These are phyloP conservation scores for Trichophyton benhamiae DNA, from an alignment of 2,329 filamentous ascomycete genomes.

Conservation along the genomic window DNA sequence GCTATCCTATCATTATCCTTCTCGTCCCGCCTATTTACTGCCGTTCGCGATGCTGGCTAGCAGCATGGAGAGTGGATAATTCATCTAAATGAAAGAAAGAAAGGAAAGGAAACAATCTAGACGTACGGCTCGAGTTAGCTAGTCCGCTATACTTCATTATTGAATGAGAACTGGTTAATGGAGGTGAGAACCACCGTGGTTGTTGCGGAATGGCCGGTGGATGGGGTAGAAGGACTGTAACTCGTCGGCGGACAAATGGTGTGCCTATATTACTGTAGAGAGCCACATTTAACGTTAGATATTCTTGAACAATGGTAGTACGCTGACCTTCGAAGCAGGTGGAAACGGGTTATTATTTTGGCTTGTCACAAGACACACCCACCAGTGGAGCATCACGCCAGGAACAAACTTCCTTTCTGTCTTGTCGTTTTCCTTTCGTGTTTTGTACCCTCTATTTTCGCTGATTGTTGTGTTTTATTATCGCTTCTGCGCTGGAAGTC, in stretches of 20 bases:
- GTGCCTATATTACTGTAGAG: too few species aligned
- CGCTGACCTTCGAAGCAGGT: not conserved
- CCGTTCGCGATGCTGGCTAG: not conserved
- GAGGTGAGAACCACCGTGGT: slow-evolving; percentile 1
- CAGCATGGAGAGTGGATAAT: not conserved
- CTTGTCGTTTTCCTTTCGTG: not conserved
- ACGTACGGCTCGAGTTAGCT: not conserved
- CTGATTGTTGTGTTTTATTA: not conserved
- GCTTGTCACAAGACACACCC: not conserved
- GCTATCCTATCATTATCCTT: not conserved
- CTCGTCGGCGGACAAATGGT: not conserved
- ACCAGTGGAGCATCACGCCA: not conserved
- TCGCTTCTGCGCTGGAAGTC: not conserved
- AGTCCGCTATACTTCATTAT: not conserved
- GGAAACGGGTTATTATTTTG: not conserved
- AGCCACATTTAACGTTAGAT: not conserved
- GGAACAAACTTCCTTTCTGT: not conserved
- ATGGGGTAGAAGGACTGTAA: not conserved
- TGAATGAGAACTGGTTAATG: not conserved
- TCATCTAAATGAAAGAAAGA: not conserved
- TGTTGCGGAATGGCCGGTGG: not conserved
- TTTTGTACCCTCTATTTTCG: not conserved
- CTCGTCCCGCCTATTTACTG: not conserved
- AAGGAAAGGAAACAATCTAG: not conserved
- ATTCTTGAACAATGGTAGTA: not conserved